Conservation (phyloP, 306 rosid genomes). For the Glycine latifolia region DNA sequence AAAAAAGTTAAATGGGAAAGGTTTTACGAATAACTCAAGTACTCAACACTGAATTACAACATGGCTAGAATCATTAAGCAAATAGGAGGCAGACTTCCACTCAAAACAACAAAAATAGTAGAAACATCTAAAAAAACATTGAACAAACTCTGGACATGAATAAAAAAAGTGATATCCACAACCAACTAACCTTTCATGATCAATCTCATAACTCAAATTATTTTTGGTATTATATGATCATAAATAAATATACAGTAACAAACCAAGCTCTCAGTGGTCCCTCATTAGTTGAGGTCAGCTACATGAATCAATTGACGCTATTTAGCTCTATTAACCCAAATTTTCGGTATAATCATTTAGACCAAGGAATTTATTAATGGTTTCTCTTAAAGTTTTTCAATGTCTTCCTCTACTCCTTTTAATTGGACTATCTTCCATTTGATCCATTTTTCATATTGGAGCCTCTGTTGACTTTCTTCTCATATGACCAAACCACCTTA, state of each 20-base stretch:
- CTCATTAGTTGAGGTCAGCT: slow-evolving; percentile 1
- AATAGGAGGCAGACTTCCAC: not conserved
- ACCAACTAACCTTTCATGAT: not conserved
- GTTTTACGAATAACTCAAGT: not conserved
- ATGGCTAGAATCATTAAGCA: not conserved
- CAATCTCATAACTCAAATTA: not conserved
- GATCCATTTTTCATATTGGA: not conserved
- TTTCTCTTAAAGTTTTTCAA: slow-evolving; percentile 14
- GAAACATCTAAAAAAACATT: not conserved
- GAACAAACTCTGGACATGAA: not conserved
- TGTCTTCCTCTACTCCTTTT: slow-evolving; percentile 22
- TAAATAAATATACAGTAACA: not conserved
- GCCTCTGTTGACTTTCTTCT: not conserved
- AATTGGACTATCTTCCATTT: slow-evolving; percentile 15
- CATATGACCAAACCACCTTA: slow-evolving; percentile 6
- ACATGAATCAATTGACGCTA: not conserved
- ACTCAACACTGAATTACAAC: not conserved
- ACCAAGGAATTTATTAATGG: not conserved
- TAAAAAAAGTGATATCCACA: not conserved
- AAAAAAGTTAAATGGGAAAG: not conserved
- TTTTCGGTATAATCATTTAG: not conserved
- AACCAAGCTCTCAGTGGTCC: not conserved
- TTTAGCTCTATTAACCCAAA: slow-evolving; percentile 6
- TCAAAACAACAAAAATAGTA: not conserved
- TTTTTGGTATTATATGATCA: not conserved